Conservation (phyloP, 2,329 filamentous ascomycete species). For the Aspergillus unguis region DNA sequence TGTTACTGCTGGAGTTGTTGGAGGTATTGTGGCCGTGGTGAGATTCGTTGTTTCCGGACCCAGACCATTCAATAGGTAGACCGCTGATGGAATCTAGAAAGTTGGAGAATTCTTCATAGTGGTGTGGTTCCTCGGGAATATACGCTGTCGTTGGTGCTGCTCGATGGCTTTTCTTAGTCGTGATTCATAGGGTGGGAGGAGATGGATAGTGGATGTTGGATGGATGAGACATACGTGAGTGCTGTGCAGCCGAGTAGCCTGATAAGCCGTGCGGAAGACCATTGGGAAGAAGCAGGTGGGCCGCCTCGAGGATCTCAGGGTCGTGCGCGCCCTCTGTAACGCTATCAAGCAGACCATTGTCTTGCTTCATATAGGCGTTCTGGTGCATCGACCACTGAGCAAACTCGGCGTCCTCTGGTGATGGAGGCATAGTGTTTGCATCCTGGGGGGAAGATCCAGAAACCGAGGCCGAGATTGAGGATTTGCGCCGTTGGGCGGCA, state of each 20-base stretch:
- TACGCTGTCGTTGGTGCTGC: slow-evolving; percentile 29
- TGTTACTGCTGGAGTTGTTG: slow-evolving; percentile 7
- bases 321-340: slow-evolving; percentile 26
- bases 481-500: background rate
- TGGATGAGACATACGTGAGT: slow-evolving; percentile 7
- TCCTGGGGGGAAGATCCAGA: slow-evolving; percentile 14
- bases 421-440: slow-evolving; percentile 5
- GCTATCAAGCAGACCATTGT: slow-evolving; percentile 20
- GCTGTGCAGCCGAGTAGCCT: slow-evolving; percentile 25
- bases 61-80: slow-evolving; percentile 33
- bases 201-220: background rate
- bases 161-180: background rate
- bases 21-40: slow-evolving; percentile 21
- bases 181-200: background rate
- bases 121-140: slow-evolving; percentile 32
- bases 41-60: slow-evolving; percentile 24
- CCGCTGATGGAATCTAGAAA: slow-evolving; percentile 33
- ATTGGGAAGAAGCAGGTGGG: slow-evolving; percentile 32
- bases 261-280: slow-evolving; percentile 22
- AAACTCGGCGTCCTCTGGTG: slow-evolving; percentile 16
- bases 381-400: slow-evolving; percentile 29
- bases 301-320: slow-evolving; percentile 39
- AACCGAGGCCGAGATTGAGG: slow-evolving; percentile 16
- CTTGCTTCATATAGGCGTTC: slow-evolving; percentile 26
- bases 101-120: slow-evolving; percentile 37